Conservation (phyloP, 108 stramenopile species). For the Asterionellopsis glacialis region DNA sequence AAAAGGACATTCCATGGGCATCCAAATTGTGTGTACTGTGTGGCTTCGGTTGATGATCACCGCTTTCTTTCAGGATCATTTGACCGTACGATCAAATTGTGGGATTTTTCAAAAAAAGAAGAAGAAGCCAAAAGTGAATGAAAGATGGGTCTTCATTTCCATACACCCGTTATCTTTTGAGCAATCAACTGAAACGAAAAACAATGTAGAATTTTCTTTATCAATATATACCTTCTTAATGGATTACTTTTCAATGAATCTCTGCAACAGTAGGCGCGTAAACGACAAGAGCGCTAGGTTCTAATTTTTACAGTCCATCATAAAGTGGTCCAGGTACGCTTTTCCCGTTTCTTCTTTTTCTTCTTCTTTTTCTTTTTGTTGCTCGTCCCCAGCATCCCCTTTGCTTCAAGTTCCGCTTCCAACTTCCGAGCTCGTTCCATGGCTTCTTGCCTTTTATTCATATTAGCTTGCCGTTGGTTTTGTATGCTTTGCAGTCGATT, state of each 20-base stretch:
- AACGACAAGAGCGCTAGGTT: too few relatives aligned
- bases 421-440: slow-evolving; percentile 17
- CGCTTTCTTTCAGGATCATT: too few relatives aligned
- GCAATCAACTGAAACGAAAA: too few relatives aligned
- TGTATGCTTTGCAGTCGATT: slow-evolving; percentile 5
- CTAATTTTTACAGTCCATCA: not conserved
- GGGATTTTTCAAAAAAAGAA: too few relatives aligned
- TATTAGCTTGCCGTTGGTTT: slow-evolving; percentile 21
- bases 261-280: too few relatives aligned
- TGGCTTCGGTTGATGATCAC: slow-evolving; percentile 30
- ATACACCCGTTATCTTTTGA: too few relatives aligned
- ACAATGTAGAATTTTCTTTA: too few relatives aligned
- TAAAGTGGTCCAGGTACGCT: slow-evolving; percentile 1
- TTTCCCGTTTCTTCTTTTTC: not conserved
- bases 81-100: too few relatives aligned
- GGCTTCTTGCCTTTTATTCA: slow-evolving; percentile 25
- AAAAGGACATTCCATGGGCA: slow-evolving; percentile 79
- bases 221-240: too few relatives aligned
- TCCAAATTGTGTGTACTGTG: slow-evolving; percentile 86
- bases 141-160: too few relatives aligned
- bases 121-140: too few relatives aligned
- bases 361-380: slow-evolving; percentile 18
- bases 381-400: not conserved
- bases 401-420: slow-evolving; percentile 10
- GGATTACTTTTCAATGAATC: too few relatives aligned